Percentiles rank a stretch among this genome's conserved stretches.
Conservation (phyloP, 2,329 filamentous ascomycete genomes). For the Colletotrichum camelliae region DNA sequence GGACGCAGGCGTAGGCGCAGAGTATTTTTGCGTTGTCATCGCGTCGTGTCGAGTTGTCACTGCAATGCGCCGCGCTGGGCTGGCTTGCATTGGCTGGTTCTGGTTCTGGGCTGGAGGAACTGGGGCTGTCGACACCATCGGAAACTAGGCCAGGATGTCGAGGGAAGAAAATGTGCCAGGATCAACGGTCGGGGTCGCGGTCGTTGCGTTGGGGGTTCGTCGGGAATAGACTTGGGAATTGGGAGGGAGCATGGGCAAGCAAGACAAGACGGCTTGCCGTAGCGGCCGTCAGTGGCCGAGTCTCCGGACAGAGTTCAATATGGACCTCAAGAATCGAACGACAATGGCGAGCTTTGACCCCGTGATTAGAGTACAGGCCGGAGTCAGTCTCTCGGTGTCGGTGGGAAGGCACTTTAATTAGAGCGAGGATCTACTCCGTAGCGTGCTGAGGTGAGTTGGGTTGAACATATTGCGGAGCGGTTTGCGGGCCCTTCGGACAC, state of each 20-base stretch:
- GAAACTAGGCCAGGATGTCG: not conserved
- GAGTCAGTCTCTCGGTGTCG: not conserved
- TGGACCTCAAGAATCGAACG: not conserved
- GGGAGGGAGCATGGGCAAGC: not conserved
- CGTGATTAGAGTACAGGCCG: not conserved
- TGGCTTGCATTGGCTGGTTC: not conserved
- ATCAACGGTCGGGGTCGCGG: not conserved
- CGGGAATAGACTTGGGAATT: not conserved
- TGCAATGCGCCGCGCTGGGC: conserved; percentile 5
- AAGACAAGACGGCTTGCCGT: not conserved
- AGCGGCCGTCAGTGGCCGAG: not conserved
- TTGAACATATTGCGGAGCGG: not conserved
- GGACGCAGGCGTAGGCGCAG: not conserved
- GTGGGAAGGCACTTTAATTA: not conserved
- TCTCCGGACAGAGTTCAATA: not conserved
- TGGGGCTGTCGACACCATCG: not conserved
- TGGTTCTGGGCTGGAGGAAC: not conserved
- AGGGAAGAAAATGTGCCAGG: not conserved
- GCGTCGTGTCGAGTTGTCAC: conserved; percentile 2
- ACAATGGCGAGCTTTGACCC: not conserved
- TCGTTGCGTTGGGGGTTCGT: not conserved
- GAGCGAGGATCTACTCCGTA: not conserved
- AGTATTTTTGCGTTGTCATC: conserved; percentile 1
- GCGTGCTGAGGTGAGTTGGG: not conserved
- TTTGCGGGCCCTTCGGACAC: not conserved